Evolutionary conservation across 2,329 filamentous ascomycete genomes (phyloP), one percentile per base, ranked within the genome.

Genomic region (Aspergillus fijiensis): DNA sequence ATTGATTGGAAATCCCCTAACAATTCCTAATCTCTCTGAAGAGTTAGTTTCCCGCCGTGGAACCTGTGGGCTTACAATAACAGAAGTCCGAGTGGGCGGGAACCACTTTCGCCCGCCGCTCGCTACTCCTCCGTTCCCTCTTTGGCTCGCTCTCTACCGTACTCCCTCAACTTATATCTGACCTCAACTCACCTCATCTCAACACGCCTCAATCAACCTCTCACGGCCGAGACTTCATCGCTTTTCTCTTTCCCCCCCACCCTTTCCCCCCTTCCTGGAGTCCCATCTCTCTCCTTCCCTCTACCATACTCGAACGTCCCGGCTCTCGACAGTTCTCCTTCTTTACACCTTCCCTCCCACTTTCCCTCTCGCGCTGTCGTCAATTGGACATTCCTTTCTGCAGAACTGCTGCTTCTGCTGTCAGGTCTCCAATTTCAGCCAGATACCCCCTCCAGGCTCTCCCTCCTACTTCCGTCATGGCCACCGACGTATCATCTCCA

Each of bases 401-500:
- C 49, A 39, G n/a, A 47, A 53, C 49, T 42, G 25, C 56, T 53
- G 51, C 49, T 60, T 39, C 50, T 52, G 31, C 58, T 59, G 33
- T 21, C 33, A 52, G 59, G 57, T 60, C 57, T 56, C 49, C 53
- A 21, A 58, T 58, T 58, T 57, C 55, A 23, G n/a, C 48, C 35
- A 49, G 19, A 19, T 51, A 27, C 19, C 29, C 19, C 29, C 55
- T 49, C 29, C 23, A 35, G 27, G 27, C 33, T 31, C 21, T 54
- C 48, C 29, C 51, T 58, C 58, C 57, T 54, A 49, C 59, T 35
- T 45, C 58, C 57, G 65, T 60, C 65, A 77, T 78, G 76, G 69
- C 75, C 47, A 76, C 72, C 69, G 68, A 76, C 54, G 65, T 63
- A 11, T 63, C 68, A 47, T 62, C 64, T 51, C 68, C 68, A 49